Conservation (phyloP, 768 basidiomycete genomes). For the Tremella mesenterica region DNA sequence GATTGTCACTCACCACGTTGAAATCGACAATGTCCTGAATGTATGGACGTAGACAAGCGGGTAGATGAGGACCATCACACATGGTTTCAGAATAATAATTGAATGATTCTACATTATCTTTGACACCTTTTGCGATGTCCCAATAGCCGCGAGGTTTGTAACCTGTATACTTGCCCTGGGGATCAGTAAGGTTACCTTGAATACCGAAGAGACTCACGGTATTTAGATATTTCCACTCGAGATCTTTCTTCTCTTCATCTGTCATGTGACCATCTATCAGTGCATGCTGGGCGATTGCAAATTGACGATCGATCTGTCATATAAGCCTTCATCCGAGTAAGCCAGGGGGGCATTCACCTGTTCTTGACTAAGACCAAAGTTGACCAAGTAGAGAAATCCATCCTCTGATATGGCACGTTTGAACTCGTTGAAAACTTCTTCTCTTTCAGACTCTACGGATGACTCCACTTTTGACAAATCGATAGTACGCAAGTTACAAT, state of each 20-base stretch:
- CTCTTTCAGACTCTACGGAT: not conserved
- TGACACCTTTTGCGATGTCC: conserved; percentile 8
- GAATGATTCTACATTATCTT: conserved; percentile 24
- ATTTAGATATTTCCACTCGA: conserved; percentile 12
- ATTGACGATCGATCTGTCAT: conserved; percentile 25
- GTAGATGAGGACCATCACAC: conserved; percentile 8
- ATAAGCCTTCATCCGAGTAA: not conserved
- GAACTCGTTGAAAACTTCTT: not conserved
- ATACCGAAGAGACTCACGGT: not conserved
- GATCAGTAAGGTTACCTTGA: conserved; percentile 2
- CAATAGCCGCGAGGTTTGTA: conserved; percentile 15
- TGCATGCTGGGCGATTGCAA: conserved; percentile 22
- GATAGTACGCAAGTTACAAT: conserved; percentile 21
- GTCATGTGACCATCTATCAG: conserved; percentile 18
- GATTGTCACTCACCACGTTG: not conserved
- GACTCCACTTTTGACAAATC: conserved; percentile 19
- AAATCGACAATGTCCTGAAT: conserved; percentile 27
- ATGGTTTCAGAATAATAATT: conserved; percentile 21
- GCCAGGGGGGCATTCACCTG: conserved; percentile 5
- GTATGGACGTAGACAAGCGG: conserved; percentile 18
- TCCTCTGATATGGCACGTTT: conserved; percentile 18
- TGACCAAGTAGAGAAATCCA: conserved; percentile 31
- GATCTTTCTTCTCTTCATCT: conserved; percentile 19
- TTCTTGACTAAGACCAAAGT: conserved; percentile 22
- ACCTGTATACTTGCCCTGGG: conserved; percentile 12